Evolutionary conservation across 192 early-diverging fungal genomes (phyloP).

Genomic region (Coemansia sp.): DNA sequence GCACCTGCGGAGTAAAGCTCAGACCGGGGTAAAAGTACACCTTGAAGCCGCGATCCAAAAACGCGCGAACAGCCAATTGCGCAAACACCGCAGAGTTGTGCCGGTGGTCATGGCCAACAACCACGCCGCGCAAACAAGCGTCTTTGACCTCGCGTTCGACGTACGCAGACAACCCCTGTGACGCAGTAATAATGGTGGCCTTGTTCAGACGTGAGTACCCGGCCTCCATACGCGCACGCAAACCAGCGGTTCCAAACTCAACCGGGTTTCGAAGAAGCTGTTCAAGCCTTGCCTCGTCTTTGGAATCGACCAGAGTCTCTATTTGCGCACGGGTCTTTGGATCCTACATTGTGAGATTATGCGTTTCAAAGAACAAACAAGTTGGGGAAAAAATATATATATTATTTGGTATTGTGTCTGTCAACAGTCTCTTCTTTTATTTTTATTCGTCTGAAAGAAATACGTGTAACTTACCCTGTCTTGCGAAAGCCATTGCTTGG

Average conservation of each 20-base stretch:
- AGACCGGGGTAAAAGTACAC: conserved; percentile 76
- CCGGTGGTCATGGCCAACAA: conserved; percentile 94
- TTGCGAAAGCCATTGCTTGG: conserved; percentile 49
- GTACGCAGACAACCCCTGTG: conserved; percentile 81
- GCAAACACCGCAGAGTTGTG: conserved; percentile 85
- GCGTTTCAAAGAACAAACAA: no score
- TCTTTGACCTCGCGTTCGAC: conserved; percentile 61
- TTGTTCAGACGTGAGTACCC: conserved; percentile 94
- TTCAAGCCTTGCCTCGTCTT: conserved; percentile 32
- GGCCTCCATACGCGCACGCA: conserved; percentile 91
- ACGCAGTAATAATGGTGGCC: conserved; percentile 89
- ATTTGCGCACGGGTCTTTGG: conserved; percentile 50
- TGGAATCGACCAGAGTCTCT: conserved; percentile 24
- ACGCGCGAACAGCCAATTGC: conserved; percentile 78
- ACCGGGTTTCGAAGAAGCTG: conserved; percentile 54
- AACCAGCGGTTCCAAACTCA: conserved; percentile 86
- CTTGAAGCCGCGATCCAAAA: conserved; percentile 73
- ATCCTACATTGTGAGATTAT: conserved; percentile 16
- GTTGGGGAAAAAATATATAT: no score
- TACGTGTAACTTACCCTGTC: conserved; percentile 20
- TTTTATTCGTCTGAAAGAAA: not conserved
- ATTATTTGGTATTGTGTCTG: no score
- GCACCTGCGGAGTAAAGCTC: conserved; percentile 83
- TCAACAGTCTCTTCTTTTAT: no score
- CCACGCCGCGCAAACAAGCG: conserved; percentile 73